Evolutionary conservation across 1,139 yeast species (phyloP), one percentile per base, ranked within the genome.

Genomic region (Candida tropicalis): DNA sequence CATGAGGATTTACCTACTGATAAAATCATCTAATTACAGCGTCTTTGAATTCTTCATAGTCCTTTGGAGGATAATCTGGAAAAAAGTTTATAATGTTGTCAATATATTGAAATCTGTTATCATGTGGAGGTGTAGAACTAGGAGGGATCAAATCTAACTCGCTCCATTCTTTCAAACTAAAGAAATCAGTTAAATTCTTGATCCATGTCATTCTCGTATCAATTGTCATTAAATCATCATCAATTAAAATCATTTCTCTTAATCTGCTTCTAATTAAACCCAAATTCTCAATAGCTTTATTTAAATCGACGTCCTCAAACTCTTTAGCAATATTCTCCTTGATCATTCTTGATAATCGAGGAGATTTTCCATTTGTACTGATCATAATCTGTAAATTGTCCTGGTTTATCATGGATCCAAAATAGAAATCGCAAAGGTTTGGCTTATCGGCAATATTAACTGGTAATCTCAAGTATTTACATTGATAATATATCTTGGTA

Each of bases 381-480:
- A 88, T 84, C 90, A 88, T 84, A 26, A 88, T 77, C 58, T 87
- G 95, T 40, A 88, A 66, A 20, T 83, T 81, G n/a, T 90, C 95
- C 49, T 79, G 80, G 56, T 87, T 77, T 58, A 81, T 82, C 73
- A 85, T 82, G 22, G 91, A 80, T 1, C 96, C 96, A 62, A 87
- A 88, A 65, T 87, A 88, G 60, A 87, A 88, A 60, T 88, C 96
- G 66, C 96, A 88, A 49, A 82, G 66, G 12, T 79, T 77, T 2
- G 96, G 96, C 49, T 86, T 86, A 60, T 88, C 96, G 2, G 96
- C 96, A 35, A 87, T 84, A 59, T 88, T 88, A 27, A 86, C 90
- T 13, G 88, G 87, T 41, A 87, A 62, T 12, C 81, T 66, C 9
- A 70, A 56, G 35, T 61, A 56, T 48, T 83, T 82, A 54, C 87